Percentiles rank a stretch among this genome's conserved stretches.
Evolutionary conservation across 768 basidiomycete genomes (phyloP).

Genomic region (Russula foetens): DNA sequence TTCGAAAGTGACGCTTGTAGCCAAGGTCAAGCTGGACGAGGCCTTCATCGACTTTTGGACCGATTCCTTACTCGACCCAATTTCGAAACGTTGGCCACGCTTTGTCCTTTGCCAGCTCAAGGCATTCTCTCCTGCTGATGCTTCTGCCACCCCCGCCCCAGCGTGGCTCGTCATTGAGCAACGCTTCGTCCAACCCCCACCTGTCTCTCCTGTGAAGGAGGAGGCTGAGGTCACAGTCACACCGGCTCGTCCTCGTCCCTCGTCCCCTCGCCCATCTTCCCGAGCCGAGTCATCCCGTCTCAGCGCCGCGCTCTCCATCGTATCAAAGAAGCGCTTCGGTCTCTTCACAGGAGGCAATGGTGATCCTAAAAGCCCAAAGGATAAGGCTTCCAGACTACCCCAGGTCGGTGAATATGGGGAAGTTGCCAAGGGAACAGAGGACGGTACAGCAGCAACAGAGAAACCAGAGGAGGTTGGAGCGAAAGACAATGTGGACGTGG

Average conservation of each 20-base stretch:
- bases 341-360: constrained; percentile 36
- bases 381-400: constrained; percentile 28
- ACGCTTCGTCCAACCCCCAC: constrained; percentile 33
- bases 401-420: constrained; percentile 68
- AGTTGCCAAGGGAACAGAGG: constrained; percentile 28
- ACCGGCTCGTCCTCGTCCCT: constrained; percentile 18
- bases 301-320: constrained; percentile 34
- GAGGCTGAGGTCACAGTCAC: background rate
- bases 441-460: constrained; percentile 17
- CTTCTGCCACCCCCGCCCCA: constrained; percentile 32
- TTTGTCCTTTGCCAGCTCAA: constrained; percentile 69
- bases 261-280: constrained; percentile 29
- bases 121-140: constrained; percentile 22
- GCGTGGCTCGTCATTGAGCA: constrained; percentile 70
- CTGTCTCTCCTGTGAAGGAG: constrained; percentile 12
- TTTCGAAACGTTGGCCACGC: constrained; percentile 54
- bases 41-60: constrained; percentile 81
- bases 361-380: constrained; percentile 27
- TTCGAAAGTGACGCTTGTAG: constrained; percentile 35
- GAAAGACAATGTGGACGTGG: background rate
- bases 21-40: constrained; percentile 59
- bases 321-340: constrained; percentile 56
- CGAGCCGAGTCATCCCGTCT: constrained; percentile 26
- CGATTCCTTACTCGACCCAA: constrained; percentile 63
- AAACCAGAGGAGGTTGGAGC: constrained; percentile 9